A percentile compares a stretch with the other conserved stretches of the same genome.
phyloP scores from a whole-genome alignment of 495 filamentous ascomycete species.

The Annulohypoxylon moriforme region DNA sequence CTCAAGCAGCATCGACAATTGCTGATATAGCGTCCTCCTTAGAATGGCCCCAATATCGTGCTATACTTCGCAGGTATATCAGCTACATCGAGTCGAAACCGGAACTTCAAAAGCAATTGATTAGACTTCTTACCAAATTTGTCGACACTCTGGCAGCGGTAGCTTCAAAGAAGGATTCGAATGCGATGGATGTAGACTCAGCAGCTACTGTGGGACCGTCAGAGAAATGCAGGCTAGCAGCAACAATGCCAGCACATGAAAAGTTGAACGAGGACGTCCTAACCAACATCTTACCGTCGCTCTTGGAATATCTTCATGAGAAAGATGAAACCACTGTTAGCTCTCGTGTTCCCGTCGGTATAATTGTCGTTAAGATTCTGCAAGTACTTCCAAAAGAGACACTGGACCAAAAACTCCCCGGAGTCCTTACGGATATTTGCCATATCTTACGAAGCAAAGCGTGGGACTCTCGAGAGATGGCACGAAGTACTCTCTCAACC shows the following conservation, averaged over 20 bases:
- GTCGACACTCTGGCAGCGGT: constrained; percentile 77
- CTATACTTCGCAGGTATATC: constrained; percentile 81
- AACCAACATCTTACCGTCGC: constrained; percentile 77
- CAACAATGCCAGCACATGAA: constrained; percentile 72
- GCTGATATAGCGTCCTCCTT: constrained; percentile 77
- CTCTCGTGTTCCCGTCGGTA: constrained; percentile 85
- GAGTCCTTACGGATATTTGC: constrained; percentile 89
- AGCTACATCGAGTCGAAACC: constrained; percentile 82
- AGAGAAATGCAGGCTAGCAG: constrained; percentile 61
- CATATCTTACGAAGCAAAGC: constrained; percentile 90
- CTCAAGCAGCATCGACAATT: constrained; percentile 81
- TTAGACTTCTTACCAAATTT: constrained; percentile 82
- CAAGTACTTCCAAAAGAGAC: constrained; percentile 78
- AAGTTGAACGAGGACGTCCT: constrained; percentile 80
- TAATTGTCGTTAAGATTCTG: constrained; percentile 86
- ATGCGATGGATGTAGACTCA: constrained; percentile 54
- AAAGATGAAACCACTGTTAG: constrained; percentile 95
- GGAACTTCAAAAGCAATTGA: constrained; percentile 85
- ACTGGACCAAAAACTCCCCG: constrained; percentile 76
- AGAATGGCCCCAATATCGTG: constrained; percentile 91
- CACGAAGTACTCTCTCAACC: constrained; percentile 85
- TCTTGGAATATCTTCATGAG: constrained; percentile 85
- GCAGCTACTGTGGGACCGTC: constrained; percentile 21
- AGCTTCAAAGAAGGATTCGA: constrained; percentile 53
- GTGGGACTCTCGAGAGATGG: constrained; percentile 89